Evolutionary conservation across 768 basidiomycete species (phyloP), one percentile per base, ranked within the genome.

Genomic region (Termitomyces sp.): DNA sequence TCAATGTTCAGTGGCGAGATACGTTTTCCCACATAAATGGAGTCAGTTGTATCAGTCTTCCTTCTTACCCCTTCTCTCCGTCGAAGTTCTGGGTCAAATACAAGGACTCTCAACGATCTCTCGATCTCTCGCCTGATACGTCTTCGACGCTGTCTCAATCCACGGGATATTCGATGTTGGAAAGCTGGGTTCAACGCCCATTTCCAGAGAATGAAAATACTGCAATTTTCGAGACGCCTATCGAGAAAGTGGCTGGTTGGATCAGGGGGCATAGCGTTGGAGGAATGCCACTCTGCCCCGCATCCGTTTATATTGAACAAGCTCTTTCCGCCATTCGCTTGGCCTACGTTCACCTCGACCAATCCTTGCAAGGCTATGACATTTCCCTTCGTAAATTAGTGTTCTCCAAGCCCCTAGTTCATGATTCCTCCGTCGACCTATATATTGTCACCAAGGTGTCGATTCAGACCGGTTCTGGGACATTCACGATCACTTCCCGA

Each of bases 231-330:
- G 78, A 85, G 66, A 83, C 81, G 0, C 79, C 85, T 0, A 75
- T 85, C 20, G 54, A 58, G 4, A 64, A 68, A 44, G 55, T 88
- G 7, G 74, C 73, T 15, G 58, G 63, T 15, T 77, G 74, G 56
- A 83, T 89, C 7, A 59, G 67, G 22, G 85, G 86, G 0, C 87
- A 89, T 57, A 72, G 65, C n/a, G 85, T 88, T 7, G 80, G 75
- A 6, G 81, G 77, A 4, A 55, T 75, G 34, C 73, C 82, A 0
- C 73, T 87, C 5, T 88, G 86, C 61, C 86, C 87, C 10, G 87
- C 84, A 1, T 87, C 85, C 0, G 77, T 87, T 1, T 87, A 87
- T 60, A 65, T 84, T 13, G 85, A 88, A 60, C 77, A 83, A 42
- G 80, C 74, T 0, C 68, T 80, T 36, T 77, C 81, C 6, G 80